A percentile compares a stretch with the other conserved stretches of the same genome.
Conservation (phyloP, 805 yeast species). For the Debaryomyces maramus region DNA sequence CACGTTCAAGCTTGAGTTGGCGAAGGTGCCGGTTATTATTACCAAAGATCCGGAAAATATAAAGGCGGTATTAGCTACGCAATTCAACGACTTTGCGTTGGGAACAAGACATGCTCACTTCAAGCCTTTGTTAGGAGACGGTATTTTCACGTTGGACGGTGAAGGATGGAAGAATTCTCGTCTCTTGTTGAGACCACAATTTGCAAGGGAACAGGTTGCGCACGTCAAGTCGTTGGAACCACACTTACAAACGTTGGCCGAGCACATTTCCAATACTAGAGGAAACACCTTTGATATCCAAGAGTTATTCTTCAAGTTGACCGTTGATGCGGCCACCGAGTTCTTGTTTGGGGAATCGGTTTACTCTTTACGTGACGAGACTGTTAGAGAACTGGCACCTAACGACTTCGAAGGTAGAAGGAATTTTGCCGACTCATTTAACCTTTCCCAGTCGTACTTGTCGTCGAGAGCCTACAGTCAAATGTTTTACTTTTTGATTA, state of each 20-base stretch:
- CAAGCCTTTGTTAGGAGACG: conserved; percentile 36
- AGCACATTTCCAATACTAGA: conserved; percentile 17
- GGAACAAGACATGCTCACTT: conserved; percentile 32
- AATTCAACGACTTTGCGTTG: conserved; percentile 35
- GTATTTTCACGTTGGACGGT: conserved; percentile 40
- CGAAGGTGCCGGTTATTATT: conserved; percentile 20
- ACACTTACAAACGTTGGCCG: conserved; percentile 26
- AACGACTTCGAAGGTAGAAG: conserved; percentile 22
- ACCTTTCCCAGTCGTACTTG: conserved; percentile 31
- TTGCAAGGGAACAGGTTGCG: conserved; percentile 37
- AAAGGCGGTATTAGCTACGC: conserved; percentile 36
- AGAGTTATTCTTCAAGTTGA: conserved; percentile 33
- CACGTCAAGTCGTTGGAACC: conserved; percentile 32
- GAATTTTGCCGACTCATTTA: conserved; percentile 30
- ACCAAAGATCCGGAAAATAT: conserved; percentile 39
- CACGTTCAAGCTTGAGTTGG: conserved; percentile 15
- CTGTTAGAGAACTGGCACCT: conserved; percentile 20
- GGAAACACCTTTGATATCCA: conserved; percentile 32
- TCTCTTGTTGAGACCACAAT: conserved; percentile 39
- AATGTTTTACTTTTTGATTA: conserved; percentile 26
- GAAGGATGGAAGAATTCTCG: conserved; percentile 38
- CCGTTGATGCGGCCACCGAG: conserved; percentile 42
- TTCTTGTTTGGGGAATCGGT: conserved; percentile 41
- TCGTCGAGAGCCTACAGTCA: conserved; percentile 34
- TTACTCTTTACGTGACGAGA: conserved; percentile 22